These are phyloP conservation scores for Kwoniella europaea DNA, from an alignment of 768 basidiomycete genomes.

Conservation along the genomic window DNA sequence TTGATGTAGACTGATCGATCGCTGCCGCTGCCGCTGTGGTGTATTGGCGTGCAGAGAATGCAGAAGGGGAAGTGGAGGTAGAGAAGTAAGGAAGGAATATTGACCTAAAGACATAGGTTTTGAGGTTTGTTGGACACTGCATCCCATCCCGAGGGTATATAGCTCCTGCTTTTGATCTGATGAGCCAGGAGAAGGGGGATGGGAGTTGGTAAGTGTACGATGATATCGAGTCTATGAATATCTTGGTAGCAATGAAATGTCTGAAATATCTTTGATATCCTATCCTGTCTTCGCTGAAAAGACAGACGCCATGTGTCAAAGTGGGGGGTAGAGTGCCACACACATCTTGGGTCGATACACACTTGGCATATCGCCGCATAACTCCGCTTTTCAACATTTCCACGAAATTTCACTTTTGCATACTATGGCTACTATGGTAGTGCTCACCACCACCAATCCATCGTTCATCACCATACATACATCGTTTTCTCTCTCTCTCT, in stretches of 20 bases:
- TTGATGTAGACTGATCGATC: background rate
- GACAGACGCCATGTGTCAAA: conserved; percentile 3
- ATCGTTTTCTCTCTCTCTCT: conserved; percentile 1
- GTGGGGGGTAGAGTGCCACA: background rate
- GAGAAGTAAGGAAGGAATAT: conserved; percentile 42
- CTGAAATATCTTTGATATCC: background rate
- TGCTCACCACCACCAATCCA: conserved; percentile 8
- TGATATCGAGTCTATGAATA: background rate
- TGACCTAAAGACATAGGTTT: conserved; percentile 12
- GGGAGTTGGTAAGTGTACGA: background rate
- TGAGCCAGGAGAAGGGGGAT: background rate
- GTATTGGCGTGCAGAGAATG: background rate
- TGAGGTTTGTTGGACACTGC: conserved; percentile 24
- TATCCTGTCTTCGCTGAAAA: background rate
- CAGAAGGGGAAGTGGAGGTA: background rate
- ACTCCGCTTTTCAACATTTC: conserved; percentile 4
- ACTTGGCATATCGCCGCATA: conserved; percentile 1
- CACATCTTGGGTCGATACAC: too few species aligned
- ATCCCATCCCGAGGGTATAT: conserved; percentile 41
- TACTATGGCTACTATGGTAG: background rate
- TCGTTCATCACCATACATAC: conserved; percentile 3
- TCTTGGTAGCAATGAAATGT: background rate
- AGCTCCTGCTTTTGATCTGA: background rate
- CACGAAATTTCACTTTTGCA: conserved; percentile 26
- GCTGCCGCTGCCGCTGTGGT: background rate